A percentile compares a stretch with the other conserved stretches of the same genome.
Conservation (phyloP, 768 basidiomycete species). For the Rhizopogon salebrosus region DNA sequence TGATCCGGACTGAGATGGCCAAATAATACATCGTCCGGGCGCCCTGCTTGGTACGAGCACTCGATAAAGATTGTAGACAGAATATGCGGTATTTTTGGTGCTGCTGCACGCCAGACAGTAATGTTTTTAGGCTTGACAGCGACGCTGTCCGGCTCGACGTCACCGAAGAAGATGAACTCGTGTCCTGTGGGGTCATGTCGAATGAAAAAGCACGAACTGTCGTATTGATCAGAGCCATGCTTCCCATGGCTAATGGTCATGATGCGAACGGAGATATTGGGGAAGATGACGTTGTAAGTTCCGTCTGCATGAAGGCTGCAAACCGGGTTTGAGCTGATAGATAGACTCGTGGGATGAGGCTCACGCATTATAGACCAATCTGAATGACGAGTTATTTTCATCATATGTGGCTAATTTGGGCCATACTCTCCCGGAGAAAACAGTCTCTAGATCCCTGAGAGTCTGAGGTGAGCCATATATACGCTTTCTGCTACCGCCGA, state of each 20-base stretch:
- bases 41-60: slow-evolving; percentile 80
- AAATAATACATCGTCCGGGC: slow-evolving; percentile 63
- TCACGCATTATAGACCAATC: slow-evolving; percentile 62
- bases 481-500: slow-evolving; percentile 55
- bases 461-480: slow-evolving; percentile 58
- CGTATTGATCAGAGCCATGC: slow-evolving; percentile 51
- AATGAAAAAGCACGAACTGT: slow-evolving; percentile 83
- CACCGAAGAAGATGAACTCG: slow-evolving; percentile 92
- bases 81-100: slow-evolving; percentile 62
- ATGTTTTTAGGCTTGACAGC: slow-evolving; percentile 55
- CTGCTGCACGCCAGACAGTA: slow-evolving; percentile 78
- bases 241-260: slow-evolving; percentile 75
- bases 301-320: slow-evolving; percentile 44
- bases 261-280: slow-evolving; percentile 55
- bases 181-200: slow-evolving; percentile 52
- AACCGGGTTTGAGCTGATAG: slow-evolving; percentile 6
- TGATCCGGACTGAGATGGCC: slow-evolving; percentile 86
- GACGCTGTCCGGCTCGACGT: slow-evolving; percentile 83
- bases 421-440: slow-evolving; percentile 81
- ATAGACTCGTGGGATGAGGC: slow-evolving; percentile 22
- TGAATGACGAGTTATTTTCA: slow-evolving; percentile 51
- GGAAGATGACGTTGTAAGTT: slow-evolving; percentile 46
- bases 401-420: slow-evolving; percentile 79
- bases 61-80: slow-evolving; percentile 89
- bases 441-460: slow-evolving; percentile 60